Conservation (phyloP, 2,329 filamentous ascomycete genomes). For the Diaporthe sp. region DNA sequence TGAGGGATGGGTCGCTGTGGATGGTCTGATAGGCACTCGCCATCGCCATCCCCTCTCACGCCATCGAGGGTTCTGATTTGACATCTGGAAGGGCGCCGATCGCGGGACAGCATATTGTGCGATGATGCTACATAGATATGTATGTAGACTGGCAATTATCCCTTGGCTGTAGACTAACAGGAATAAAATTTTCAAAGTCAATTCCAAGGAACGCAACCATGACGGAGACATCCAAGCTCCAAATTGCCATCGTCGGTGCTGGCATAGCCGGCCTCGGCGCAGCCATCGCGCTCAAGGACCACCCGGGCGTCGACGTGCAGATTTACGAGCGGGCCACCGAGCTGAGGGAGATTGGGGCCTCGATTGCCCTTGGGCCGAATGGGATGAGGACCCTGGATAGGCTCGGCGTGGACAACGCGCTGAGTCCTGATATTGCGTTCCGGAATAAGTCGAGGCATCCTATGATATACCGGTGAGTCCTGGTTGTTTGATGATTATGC, state of each 20-base stretch:
- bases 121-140: not conserved
- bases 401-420: constrained; percentile 58
- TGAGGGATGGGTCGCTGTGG: not conserved
- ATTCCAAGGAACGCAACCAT: not conserved
- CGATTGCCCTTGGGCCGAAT: constrained; percentile 62
- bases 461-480: constrained; percentile 55
- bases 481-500: not conserved
- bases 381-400: constrained; percentile 62
- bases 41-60: constrained; percentile 19
- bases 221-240: constrained; percentile 39
- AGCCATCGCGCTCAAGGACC: constrained; percentile 50
- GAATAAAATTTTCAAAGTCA: too few relatives aligned
- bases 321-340: constrained; percentile 60
- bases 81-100: constrained; percentile 16
- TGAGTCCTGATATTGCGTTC: constrained; percentile 52
- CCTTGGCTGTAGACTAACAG: too few relatives aligned
- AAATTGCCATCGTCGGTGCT: constrained; percentile 59
- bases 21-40: constrained; percentile 20
- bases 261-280: constrained; percentile 62
- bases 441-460: constrained; percentile 53
- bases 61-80: constrained; percentile 9
- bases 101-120: too few relatives aligned
- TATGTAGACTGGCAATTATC: not conserved
- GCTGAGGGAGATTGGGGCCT: constrained; percentile 58
- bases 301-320: constrained; percentile 54